Base-by-base conservation (phyloP, 2,329 filamentous ascomycete genomes). In the Trichoderma citrinoviride region DNA sequence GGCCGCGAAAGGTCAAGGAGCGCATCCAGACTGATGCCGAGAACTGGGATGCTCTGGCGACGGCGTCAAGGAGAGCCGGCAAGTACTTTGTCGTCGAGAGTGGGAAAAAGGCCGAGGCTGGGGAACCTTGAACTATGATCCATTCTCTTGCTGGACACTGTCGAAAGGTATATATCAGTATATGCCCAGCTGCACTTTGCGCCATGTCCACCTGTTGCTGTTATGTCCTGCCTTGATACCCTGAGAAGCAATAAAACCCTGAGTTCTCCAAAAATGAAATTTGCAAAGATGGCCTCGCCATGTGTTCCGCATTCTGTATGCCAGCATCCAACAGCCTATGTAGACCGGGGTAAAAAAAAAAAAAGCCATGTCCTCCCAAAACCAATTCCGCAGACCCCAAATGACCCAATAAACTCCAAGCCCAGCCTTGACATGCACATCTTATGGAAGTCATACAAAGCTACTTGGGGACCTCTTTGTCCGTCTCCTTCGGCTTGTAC, bases 81-180 rank as follows among this genome's bases (percentile, higher is more conserved):
- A 85, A 83, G 68, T 96, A 89, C 71, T 94, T 96, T 70, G 87
- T 94, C 7, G 92, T 95, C 2, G 85, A 91, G 68, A 88, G 84
- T 69, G 82, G 81, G 40, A 83, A 82, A 67, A 75, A 76, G 64
- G 68, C 71, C 21, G 68, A 70, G 44, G 70, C 55, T 33, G 65
- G 65, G 10, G 65, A 54, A 17, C 47, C 61, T 62, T 68, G 53
- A 65, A 10, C 12, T 10, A 3, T 15, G 3, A 14, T 43, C 46
- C 12, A 33, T 33, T 29, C 4, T 54, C 27, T 46, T 21, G 12
- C 23, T 17, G 23, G 47, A 53, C 27, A 62, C 19, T n/a, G 40
- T 21, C 12, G 14, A 19, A 46, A 37, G 40, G 25, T 46, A 40
- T 54, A 54, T 44, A 8, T 58, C 21, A 43, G 21, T 21, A 50